Evolutionary conservation across 805 yeast species (phyloP).

Genomic region (Saccharomyces jurei): DNA sequence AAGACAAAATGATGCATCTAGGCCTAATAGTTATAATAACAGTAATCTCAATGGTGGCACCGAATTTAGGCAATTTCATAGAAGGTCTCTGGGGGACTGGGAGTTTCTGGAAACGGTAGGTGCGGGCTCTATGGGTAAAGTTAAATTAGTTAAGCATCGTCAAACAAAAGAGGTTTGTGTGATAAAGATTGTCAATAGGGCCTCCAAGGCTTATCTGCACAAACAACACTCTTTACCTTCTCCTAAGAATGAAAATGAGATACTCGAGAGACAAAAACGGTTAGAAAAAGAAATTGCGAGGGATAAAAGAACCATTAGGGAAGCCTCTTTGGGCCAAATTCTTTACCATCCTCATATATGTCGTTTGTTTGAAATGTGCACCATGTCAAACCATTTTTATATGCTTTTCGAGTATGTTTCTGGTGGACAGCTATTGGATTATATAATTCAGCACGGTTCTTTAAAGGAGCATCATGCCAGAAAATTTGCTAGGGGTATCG

Average conservation of each 20-base stretch:
- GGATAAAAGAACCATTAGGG: conserved; percentile 87
- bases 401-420: conserved; percentile 94
- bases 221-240: conserved; percentile 65
- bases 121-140: conserved; percentile 99
- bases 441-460: conserved; percentile 92
- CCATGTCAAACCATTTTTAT: conserved; percentile 94
- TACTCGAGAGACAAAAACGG: conserved; percentile 56
- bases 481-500: conserved; percentile 89
- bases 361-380: conserved; percentile 83
- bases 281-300: conserved; percentile 78
- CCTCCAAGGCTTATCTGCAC: conserved; percentile 66
- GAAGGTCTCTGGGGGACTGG: conserved; percentile 94
- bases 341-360: conserved; percentile 90
- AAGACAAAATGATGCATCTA: conserved; percentile 2
- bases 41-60: conserved; percentile 5
- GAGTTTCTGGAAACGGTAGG: conserved; percentile 91
- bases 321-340: conserved; percentile 87
- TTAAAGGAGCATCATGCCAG: conserved; percentile 90
- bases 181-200: conserved; percentile 87
- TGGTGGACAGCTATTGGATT: conserved; percentile 96
- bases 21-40: conserved; percentile 12
- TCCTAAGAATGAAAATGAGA: conserved; percentile 49
- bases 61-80: conserved; percentile 46
- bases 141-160: conserved; percentile 83
- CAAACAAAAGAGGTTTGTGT: conserved; percentile 79